A percentile compares a stretch with the other conserved stretches of the same genome.
Evolutionary conservation across 805 yeast species (phyloP).

Genomic region (Deakozyma indianensis): DNA sequence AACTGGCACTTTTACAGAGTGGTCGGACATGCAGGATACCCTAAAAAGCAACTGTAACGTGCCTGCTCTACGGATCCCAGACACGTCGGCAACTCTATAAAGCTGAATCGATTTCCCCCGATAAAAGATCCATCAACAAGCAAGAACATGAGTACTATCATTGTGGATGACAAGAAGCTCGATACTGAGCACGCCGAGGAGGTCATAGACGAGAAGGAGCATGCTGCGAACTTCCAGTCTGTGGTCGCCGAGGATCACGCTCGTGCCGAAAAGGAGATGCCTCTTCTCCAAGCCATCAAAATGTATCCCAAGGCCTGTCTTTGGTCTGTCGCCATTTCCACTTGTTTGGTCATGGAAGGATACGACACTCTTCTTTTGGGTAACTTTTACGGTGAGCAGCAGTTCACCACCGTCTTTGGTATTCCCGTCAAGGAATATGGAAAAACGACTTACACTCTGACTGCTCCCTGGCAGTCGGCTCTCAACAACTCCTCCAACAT

Average conservation of each 20-base stretch:
- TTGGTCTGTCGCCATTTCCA: conserved; percentile 32
- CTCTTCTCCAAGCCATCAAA: conserved; percentile 21
- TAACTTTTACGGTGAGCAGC: conserved; percentile 31
- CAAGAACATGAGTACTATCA: background rate
- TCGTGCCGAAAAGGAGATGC: conserved; percentile 15
- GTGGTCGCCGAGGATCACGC: conserved; percentile 4
- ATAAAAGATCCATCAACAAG: too few relatives aligned
- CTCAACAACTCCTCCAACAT: conserved; percentile 12
- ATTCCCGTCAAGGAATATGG: conserved; percentile 5
- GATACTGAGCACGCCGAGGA: background rate
- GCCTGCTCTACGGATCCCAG: too few relatives aligned
- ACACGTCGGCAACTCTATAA: too few relatives aligned
- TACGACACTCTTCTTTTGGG: conserved; percentile 30
- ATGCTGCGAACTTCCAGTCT: conserved; percentile 11
- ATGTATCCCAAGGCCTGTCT: conserved; percentile 29
- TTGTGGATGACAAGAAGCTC: background rate
- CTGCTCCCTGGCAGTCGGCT: conserved; percentile 13
- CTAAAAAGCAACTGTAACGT: too few relatives aligned
- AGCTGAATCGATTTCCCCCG: too few relatives aligned
- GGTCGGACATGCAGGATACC: too few relatives aligned
- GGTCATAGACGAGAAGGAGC: background rate
- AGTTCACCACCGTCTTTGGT: conserved; percentile 30
- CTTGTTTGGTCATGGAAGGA: conserved; percentile 35
- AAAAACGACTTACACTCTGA: conserved; percentile 5
- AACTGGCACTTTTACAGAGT: too few relatives aligned